These are phyloP conservation scores for Pythium folliculosum DNA, from an alignment of 352 stramenopile species.

Conservation along the genomic window DNA sequence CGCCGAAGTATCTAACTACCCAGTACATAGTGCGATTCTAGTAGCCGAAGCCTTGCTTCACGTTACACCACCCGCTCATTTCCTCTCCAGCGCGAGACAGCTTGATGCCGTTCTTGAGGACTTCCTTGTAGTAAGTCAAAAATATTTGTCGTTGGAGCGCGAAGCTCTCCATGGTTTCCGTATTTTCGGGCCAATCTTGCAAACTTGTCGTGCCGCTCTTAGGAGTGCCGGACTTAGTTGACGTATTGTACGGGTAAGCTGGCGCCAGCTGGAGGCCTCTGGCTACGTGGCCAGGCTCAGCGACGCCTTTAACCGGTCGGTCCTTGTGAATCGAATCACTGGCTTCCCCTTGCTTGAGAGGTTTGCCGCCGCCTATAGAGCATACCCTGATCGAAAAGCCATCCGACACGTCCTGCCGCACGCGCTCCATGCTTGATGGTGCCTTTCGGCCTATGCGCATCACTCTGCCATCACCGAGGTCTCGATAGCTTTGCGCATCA, in stretches of 20 bases:
- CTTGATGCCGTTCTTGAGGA: not conserved
- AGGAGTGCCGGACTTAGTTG: not conserved
- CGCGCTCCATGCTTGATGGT: too few species aligned
- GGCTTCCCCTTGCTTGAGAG: not conserved
- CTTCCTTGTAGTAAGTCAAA: not conserved
- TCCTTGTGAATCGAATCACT: not conserved
- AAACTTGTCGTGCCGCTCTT: not conserved
- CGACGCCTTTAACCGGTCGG: not conserved
- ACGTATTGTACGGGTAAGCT: not conserved
- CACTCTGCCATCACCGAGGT: too few species aligned
- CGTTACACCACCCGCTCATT: not conserved
- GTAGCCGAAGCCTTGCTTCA: not conserved
- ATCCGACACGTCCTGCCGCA: too few species aligned
- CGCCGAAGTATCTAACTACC: not conserved
- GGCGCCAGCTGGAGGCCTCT: too few species aligned
- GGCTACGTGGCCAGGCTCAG: too few species aligned
- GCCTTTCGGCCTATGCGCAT: too few species aligned
- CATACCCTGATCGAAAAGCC: too few species aligned
- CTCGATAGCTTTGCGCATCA: too few species aligned
- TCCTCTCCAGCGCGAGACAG: too few species aligned
- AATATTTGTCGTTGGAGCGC: not conserved
- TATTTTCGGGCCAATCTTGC: too few species aligned
- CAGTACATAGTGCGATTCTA: not conserved
- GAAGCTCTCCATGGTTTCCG: not conserved
- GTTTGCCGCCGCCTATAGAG: too few species aligned